Conservation (phyloP, 2,329 filamentous ascomycete species). For the Verticillium longisporum region DNA sequence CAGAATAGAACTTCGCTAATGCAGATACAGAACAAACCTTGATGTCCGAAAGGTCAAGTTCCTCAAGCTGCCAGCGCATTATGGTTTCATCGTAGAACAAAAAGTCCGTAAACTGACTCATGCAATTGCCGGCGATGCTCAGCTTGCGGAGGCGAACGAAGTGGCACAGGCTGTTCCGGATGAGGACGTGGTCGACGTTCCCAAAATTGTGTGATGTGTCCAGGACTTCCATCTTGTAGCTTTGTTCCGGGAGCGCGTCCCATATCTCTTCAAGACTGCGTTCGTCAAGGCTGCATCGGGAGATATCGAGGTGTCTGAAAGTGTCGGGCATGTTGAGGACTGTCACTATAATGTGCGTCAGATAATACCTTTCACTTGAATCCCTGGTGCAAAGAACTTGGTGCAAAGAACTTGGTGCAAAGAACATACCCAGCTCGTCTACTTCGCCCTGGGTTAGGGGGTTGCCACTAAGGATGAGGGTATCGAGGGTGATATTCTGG, state of each 20-base stretch:
- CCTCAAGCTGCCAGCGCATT: constrained; percentile 39
- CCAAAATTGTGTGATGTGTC: constrained; percentile 48
- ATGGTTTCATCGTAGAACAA: constrained; percentile 39
- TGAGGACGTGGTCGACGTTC: constrained; percentile 38
- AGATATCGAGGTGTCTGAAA: constrained; percentile 42
- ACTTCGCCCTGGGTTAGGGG: constrained; percentile 37
- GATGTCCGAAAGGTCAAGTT: constrained; percentile 48
- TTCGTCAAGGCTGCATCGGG: constrained; percentile 45
- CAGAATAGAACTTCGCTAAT: constrained; percentile 7
- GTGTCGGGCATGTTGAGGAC: constrained; percentile 17
- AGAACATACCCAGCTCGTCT: constrained; percentile 36
- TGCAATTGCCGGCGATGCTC: constrained; percentile 44
- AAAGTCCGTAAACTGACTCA: constrained; percentile 34
- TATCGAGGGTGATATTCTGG: constrained; percentile 40
- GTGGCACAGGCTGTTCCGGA: constrained; percentile 35
- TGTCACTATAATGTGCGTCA: constrained; percentile 13
- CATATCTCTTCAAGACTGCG: constrained; percentile 39
- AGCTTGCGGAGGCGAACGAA: constrained; percentile 38
- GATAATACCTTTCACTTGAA: neutral
- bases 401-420: too few species aligned
- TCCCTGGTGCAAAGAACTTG: too few species aligned
- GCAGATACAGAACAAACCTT: constrained; percentile 28
- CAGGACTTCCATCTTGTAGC: constrained; percentile 36
- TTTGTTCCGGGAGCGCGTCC: constrained; percentile 37
- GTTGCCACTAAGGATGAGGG: constrained; percentile 44